Evolutionary conservation across 2,329 filamentous ascomycete genomes (phyloP).

Genomic region (Ceratocystis lukuohia): DNA sequence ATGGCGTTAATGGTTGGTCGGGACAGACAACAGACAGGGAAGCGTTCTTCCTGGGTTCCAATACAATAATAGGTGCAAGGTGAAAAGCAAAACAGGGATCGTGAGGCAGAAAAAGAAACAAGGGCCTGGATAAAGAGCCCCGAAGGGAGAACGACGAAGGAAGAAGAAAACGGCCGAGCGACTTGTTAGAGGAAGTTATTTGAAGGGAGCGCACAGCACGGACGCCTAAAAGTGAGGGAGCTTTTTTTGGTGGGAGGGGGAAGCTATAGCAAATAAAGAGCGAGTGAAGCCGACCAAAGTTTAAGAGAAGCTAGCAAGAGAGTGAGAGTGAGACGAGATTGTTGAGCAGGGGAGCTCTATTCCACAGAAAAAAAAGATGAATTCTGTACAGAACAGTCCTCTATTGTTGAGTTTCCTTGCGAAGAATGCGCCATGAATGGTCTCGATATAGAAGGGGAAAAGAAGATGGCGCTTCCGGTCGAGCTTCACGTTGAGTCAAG

Average conservation of each 20-base stretch:
- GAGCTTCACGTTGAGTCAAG: background rate
- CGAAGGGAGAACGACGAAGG: background rate
- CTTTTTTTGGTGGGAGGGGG: background rate
- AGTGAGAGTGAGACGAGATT: background rate
- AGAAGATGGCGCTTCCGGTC: no score
- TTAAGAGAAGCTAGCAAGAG: no score
- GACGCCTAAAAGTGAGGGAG: background rate
- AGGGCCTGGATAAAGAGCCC: background rate
- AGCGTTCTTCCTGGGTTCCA: background rate
- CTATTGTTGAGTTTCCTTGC: no score
- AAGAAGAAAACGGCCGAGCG: constrained; percentile 5
- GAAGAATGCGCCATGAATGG: no score
- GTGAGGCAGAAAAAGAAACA: constrained; percentile 9
- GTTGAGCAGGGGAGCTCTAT: no score
- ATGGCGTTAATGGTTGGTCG: background rate
- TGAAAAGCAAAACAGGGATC: background rate
- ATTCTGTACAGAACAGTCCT: no score
- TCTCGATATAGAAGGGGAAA: no score
- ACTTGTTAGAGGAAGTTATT: background rate
- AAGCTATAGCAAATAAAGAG: background rate
- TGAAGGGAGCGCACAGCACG: background rate
- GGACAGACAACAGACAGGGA: background rate
- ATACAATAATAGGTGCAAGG: constrained; percentile 7
- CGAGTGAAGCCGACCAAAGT: background rate
- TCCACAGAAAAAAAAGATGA: no score